phyloP scores from a whole-genome alignment of 768 basidiomycete genomes.

The Phanerochaete carnosa region DNA sequence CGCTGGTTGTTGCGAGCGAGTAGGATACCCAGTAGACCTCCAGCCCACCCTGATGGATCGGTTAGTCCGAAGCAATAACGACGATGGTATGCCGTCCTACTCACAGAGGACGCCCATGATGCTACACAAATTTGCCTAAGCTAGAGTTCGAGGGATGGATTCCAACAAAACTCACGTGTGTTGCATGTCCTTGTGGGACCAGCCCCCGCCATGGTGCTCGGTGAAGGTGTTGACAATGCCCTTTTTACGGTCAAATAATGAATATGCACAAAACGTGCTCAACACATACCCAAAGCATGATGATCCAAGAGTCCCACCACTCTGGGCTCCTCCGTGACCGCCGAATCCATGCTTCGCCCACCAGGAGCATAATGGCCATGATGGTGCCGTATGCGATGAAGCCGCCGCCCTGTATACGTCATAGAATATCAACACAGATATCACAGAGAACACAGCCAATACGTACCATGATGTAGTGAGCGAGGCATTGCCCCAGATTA shows the following conservation, averaged over 20 bases:
- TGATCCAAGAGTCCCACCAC: slow-evolving; percentile 80
- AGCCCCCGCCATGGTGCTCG: slow-evolving; percentile 75
- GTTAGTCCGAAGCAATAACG: not conserved
- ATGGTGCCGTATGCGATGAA: slow-evolving; percentile 87
- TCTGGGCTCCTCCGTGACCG: slow-evolving; percentile 74
- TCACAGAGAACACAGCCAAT: not conserved
- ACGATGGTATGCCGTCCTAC: slow-evolving; percentile 16
- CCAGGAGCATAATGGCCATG: slow-evolving; percentile 72
- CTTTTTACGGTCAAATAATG: not conserved
- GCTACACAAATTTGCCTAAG: slow-evolving; percentile 30
- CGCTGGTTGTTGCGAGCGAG: slow-evolving; percentile 78
- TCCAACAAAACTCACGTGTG: slow-evolving; percentile 62
- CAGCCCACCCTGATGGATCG: slow-evolving; percentile 75
- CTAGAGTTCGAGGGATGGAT: not conserved
- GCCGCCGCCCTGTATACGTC: slow-evolving; percentile 56
- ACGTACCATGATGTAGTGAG: slow-evolving; percentile 77
- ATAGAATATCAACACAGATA: not conserved
- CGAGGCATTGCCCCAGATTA: slow-evolving; percentile 79
- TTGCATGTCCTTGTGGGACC: slow-evolving; percentile 94
- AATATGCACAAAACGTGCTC: not conserved
- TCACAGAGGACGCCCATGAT: slow-evolving; percentile 72
- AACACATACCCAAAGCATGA: slow-evolving; percentile 47
- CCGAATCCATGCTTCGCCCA: slow-evolving; percentile 76
- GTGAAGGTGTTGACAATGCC: slow-evolving; percentile 84
- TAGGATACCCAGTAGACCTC: slow-evolving; percentile 85